These are phyloP conservation scores for Hygrocybe punicea DNA, from an alignment of 768 basidiomycete species.

Conservation along the genomic window DNA sequence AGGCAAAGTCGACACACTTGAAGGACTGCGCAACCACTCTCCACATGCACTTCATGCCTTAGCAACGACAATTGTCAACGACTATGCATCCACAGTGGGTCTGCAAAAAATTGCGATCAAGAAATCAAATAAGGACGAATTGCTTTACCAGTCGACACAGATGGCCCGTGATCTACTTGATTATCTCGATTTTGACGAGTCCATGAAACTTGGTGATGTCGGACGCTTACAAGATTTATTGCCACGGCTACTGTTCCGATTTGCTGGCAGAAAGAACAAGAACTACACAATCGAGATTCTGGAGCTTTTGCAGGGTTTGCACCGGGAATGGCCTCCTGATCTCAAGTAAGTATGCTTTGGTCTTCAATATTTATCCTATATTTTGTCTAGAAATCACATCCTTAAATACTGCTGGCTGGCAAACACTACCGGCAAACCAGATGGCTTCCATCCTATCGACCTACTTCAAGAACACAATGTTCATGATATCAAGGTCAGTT, in stretches of 20 bases:
- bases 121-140: constrained; percentile 25
- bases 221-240: constrained; percentile 33
- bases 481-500: constrained; percentile 15
- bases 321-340: constrained; percentile 30
- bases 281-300: constrained; percentile 35
- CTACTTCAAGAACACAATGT: constrained; percentile 23
- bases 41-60: constrained; percentile 27
- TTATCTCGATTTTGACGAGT: constrained; percentile 34
- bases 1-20: constrained; percentile 18
- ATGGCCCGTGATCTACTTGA: constrained; percentile 36
- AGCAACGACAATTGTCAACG: constrained; percentile 23
- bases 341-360: constrained; percentile 19
- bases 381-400: constrained; percentile 4
- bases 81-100: constrained; percentile 31
- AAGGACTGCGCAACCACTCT: constrained; percentile 21
- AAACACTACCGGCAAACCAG: constrained; percentile 14
- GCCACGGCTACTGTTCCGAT: constrained; percentile 31
- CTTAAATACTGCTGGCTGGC: constrained; percentile 21
- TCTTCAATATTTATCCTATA: neutral
- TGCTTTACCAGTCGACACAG: constrained; percentile 26
- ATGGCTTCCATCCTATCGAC: constrained; percentile 17
- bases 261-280: constrained; percentile 30
- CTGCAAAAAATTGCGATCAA: constrained; percentile 16
- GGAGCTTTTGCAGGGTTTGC: constrained; percentile 32
- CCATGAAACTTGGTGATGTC: constrained; percentile 40